Percentiles rank a stretch among this genome's conserved stretches.
Evolutionary conservation across 805 yeast genomes (phyloP).

Genomic region (Ogataea nonfermentans): DNA sequence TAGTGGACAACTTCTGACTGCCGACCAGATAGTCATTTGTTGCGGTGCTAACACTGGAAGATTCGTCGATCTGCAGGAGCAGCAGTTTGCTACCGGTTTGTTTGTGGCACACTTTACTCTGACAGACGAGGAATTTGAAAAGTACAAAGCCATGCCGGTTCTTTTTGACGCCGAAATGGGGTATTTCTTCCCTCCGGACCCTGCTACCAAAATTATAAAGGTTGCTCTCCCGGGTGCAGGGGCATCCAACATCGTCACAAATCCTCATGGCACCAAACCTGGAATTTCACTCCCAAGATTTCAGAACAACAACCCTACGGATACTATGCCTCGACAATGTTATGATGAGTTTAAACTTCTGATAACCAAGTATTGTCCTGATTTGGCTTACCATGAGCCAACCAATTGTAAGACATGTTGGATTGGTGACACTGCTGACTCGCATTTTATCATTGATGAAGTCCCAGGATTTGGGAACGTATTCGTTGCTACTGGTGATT

Average conservation of each 20-base stretch:
- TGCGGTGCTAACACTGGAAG: slow-evolving; percentile 42
- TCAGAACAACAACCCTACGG: slow-evolving; percentile 31
- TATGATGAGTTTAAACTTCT: slow-evolving; percentile 32
- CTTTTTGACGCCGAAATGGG: slow-evolving; percentile 46
- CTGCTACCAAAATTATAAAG: slow-evolving; percentile 36
- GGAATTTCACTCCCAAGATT: slow-evolving; percentile 39
- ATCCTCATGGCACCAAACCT: slow-evolving; percentile 20
- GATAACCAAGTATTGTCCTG: slow-evolving; percentile 39
- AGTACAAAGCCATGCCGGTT: slow-evolving; percentile 40
- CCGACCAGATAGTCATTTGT: slow-evolving; percentile 36
- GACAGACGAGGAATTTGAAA: slow-evolving; percentile 36
- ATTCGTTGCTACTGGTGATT: slow-evolving; percentile 46
- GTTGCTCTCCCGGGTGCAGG: slow-evolving; percentile 40
- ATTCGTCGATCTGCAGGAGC: slow-evolving; percentile 32
- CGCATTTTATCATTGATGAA: slow-evolving; percentile 40
- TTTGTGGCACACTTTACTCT: slow-evolving; percentile 40
- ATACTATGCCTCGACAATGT: slow-evolving; percentile 38
- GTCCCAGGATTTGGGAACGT: slow-evolving; percentile 35
- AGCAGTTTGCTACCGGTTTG: slow-evolving; percentile 40
- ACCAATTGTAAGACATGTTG: slow-evolving; percentile 37
- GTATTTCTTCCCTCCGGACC: slow-evolving; percentile 50
- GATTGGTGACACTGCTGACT: slow-evolving; percentile 41
- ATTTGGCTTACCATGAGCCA: slow-evolving; percentile 37
- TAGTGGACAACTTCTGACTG: slow-evolving; percentile 32
- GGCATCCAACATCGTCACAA: slow-evolving; percentile 23